Base-by-base conservation (phyloP, 306 rosid genomes). In the Erythrophleum fordii region DNA sequence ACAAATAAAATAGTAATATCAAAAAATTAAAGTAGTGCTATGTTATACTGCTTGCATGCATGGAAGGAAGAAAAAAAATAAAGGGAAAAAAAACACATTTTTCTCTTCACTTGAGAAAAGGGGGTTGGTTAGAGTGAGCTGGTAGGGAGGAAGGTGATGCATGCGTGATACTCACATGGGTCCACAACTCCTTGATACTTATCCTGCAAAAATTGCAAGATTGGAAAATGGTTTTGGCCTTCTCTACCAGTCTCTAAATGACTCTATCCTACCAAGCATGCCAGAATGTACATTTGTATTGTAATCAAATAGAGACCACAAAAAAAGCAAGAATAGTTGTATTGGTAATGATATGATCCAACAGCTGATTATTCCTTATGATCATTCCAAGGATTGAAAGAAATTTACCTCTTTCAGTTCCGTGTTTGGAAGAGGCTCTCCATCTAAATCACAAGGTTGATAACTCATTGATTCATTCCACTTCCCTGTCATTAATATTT, bases 401-500 rank as follows among this genome's bases (percentile, higher is more conserved):
- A n/a, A 34, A 77, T 25, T 45, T 69, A 92, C 97, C 97, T 89
- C 92, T 83, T 89, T 86, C 82, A 92, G 49, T 78, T 89, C 95
- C 18, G 93, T 87, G 76, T 83, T 86, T 23, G 90, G 89, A 82
- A 83, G 90, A 62, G 97, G 97, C 73, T 92, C 97, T 67, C 97
- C 97, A 76, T 90, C 95, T 80, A 80, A 8, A 73, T 92, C 97
- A 86, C 97, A 90, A 14, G 86, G 90, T 82, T 92, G 97, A 83
- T 85, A 92, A 73, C 84, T 85, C 89, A 92, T 23, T 9, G 87
- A 81, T 60, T 92, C 88, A 41, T 87, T 87, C 97, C 97, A 92
- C 79, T 92, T 92, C 79, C 97, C 97, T 11, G 97, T 90, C 87
- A 92, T 92, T 87, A 92, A 69, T 66, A 90, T 76, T 80, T 89